Conservation (phyloP, 163 green algal species). For the Scenedesmus sp. region DNA sequence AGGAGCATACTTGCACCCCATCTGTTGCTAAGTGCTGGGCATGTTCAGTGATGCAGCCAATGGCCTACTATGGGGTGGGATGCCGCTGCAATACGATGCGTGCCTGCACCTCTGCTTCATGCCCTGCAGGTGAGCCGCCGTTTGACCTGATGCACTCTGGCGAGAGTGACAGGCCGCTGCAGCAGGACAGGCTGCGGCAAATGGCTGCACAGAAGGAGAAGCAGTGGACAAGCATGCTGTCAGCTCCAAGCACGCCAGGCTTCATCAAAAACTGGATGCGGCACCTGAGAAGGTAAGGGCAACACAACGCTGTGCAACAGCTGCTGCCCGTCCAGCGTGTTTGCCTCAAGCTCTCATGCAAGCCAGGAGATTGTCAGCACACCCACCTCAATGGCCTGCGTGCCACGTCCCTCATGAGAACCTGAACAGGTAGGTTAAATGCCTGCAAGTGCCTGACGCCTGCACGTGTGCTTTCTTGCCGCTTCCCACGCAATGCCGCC, state of each 20-base stretch:
- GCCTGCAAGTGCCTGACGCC: neutral
- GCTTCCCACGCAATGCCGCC: neutral
- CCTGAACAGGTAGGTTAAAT: too few relatives aligned
- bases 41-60: too few relatives aligned
- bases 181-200: constrained; percentile 26
- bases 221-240: constrained; percentile 32
- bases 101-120: neutral
- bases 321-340: neutral
- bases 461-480: neutral
- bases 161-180: neutral
- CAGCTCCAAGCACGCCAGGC: constrained; percentile 20
- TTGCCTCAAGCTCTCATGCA: too few relatives aligned
- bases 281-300: constrained; percentile 10
- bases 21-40: neutral
- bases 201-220: constrained; percentile 42
- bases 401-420: too few relatives aligned
- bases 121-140: constrained; percentile 12
- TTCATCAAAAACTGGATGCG: constrained; percentile 50
- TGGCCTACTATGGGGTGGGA: too few relatives aligned
- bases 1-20: too few relatives aligned
- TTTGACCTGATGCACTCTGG: constrained; percentile 36
- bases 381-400: too few relatives aligned
- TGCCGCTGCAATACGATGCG: neutral
- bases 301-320: neutral
- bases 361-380: neutral